Evolutionary conservation across 345 rosid species (phyloP), one percentile per base, ranked within the genome.

Genomic region (Eucalyptus rudis): DNA sequence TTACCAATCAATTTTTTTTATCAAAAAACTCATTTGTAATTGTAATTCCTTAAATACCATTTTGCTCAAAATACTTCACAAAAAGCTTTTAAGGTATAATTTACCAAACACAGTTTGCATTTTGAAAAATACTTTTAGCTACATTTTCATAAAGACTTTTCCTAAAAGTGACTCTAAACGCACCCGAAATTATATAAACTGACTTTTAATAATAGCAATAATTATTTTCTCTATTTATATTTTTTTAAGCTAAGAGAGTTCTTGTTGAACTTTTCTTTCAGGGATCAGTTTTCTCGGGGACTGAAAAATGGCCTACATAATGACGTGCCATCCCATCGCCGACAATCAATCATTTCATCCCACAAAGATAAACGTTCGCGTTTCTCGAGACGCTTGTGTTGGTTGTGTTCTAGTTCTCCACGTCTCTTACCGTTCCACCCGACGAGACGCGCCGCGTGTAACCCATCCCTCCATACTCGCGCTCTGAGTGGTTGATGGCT

Each of bases 391-490:
- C 44, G 81, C 13, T 19, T 71, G 13, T 56, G 29, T 56, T 19
- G 4, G 44, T 19, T 5, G 25, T 33, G 76, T 64, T 31, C 76
- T 13, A n/a, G 40, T n/a, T 31, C 76, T n/a, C 8, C 76, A 64
- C 76, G 76, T n/a, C 76, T 64, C 76, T n/a, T 13, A 36, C 44
- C 44, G 7, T 19, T 31, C 80, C 6, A 16, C 80, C 44, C 13
- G 44, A 13, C 1, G 0, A 7, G 7, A 33, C 80, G 80, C 24
- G 80, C 80, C 80, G 7, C 43, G 44, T 1, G 19, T 33, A 31
- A 9, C 1, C 24, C 6, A 9, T 31, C 6, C 13, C 0, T 17
- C 0, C 2, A 0, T 68, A 33, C 80, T 68, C 80, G 44, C 44
- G 24, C 7, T 68, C 81, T 33, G 81, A 33, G 11, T 36, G 81